These are phyloP conservation scores for Monilinia fructicola DNA, from an alignment of 2,329 filamentous ascomycete species.

Conservation along the genomic window DNA sequence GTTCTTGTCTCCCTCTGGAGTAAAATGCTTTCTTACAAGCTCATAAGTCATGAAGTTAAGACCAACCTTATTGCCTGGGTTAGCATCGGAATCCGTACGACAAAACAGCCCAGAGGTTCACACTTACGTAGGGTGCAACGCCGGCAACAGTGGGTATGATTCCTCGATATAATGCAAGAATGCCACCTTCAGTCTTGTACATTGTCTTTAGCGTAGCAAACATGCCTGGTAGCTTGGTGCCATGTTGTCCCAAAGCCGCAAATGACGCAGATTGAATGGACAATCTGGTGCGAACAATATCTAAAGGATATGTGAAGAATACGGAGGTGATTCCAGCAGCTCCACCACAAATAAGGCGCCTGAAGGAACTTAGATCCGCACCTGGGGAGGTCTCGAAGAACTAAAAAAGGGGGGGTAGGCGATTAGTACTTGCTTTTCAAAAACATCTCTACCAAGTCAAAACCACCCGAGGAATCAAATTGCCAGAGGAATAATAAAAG, in stretches of 20 bases:
- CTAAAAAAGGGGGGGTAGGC: slow-evolving; percentile 40
- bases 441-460: not conserved
- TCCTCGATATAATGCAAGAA: slow-evolving; percentile 84
- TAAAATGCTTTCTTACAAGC: slow-evolving; percentile 78
- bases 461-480: not conserved
- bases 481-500: not conserved
- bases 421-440: slow-evolving; percentile 17
- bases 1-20: slow-evolving; percentile 82
- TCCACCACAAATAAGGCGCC: slow-evolving; percentile 85
- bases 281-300: slow-evolving; percentile 92
- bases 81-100: slow-evolving; percentile 3
- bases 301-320: slow-evolving; percentile 90
- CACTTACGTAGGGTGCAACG: slow-evolving; percentile 83
- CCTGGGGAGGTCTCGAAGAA: slow-evolving; percentile 77
- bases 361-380: slow-evolving; percentile 68
- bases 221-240: slow-evolving; percentile 80
- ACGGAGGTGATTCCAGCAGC: slow-evolving; percentile 94
- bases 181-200: slow-evolving; percentile 88
- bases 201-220: slow-evolving; percentile 78
- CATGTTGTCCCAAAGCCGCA: slow-evolving; percentile 63
- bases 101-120: no score
- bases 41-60: slow-evolving; percentile 99
- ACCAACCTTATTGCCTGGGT: slow-evolving; percentile 61
- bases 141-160: slow-evolving; percentile 92
- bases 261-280: slow-evolving; percentile 99